Evolutionary conservation across 2,329 filamentous ascomycete genomes (phyloP).

Genomic region (Alternaria ventricosa): DNA sequence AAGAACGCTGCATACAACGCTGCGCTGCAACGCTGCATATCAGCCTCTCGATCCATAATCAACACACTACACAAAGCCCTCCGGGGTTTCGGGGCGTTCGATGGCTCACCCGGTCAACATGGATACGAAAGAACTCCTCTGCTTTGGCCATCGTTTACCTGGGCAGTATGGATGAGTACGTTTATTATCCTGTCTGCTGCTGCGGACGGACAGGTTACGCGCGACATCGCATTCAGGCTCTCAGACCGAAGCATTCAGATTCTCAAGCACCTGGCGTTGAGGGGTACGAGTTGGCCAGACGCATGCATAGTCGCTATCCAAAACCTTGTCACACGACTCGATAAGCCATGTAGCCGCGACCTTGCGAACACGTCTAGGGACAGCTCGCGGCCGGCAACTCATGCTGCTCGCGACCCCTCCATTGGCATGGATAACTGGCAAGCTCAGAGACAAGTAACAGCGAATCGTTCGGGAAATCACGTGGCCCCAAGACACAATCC

Average conservation of each 20-base stretch:
- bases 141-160: conserved; percentile 36
- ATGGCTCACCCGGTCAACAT: conserved; percentile 27
- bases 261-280: conserved; percentile 27
- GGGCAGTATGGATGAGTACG: conserved; percentile 36
- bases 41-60: conserved; percentile 32
- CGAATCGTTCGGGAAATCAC: neutral
- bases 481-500: neutral
- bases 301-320: conserved; percentile 31
- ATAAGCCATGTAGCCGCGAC: conserved; percentile 11
- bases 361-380: conserved; percentile 7
- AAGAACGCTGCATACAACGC: conserved; percentile 29
- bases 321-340: conserved; percentile 24
- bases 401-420: neutral
- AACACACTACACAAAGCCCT: conserved; percentile 32
- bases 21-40: conserved; percentile 31
- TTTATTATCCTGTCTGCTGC: conserved; percentile 32
- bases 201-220: conserved; percentile 26
- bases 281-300: conserved; percentile 36
- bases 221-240: conserved; percentile 23
- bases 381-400: neutral
- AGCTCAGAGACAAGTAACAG: neutral
- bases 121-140: conserved; percentile 30
- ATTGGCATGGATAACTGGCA: neutral
- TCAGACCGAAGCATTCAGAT: conserved; percentile 26
- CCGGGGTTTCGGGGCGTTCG: conserved; percentile 30